Percentiles rank a stretch among this genome's conserved stretches.
Evolutionary conservation across 371 early-diverging fungal species (phyloP).

Genomic region (Mucor velutinosus): DNA sequence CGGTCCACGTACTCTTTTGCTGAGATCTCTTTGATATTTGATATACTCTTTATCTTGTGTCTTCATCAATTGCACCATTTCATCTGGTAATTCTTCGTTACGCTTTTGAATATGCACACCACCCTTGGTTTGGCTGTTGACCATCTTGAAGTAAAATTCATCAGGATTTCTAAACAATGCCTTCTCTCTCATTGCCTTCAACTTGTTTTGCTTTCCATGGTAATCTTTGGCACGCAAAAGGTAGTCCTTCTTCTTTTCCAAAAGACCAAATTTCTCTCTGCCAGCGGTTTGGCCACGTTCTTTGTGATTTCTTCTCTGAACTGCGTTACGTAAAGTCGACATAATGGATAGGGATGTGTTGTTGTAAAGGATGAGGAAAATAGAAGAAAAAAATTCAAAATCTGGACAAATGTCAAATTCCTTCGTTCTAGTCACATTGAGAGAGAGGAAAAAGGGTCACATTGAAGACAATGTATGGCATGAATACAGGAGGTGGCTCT

Average conservation of each 20-base stretch:
- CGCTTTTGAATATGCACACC: constrained; percentile 84
- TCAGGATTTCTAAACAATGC: constrained; percentile 91
- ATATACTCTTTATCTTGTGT: constrained; percentile 93
- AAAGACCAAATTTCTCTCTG: constrained; percentile 76
- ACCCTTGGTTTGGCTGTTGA: constrained; percentile 77
- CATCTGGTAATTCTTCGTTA: constrained; percentile 72
- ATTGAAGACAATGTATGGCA: neutral
- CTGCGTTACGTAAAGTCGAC: constrained; percentile 79
- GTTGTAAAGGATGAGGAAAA: neutral
- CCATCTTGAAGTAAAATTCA: constrained; percentile 98
- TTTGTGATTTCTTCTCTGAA: constrained; percentile 87
- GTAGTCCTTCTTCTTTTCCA: constrained; percentile 98
- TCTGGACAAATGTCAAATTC: neutral
- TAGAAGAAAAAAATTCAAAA: neutral
- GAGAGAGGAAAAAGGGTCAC: constrained; percentile 13
- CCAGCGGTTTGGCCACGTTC: constrained; percentile 86
- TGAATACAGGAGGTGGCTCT: neutral
- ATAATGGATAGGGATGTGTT: neutral
- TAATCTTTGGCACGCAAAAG: constrained; percentile 92
- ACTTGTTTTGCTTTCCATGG: constrained; percentile 80
- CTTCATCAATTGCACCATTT: constrained; percentile 82
- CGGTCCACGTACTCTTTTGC: constrained; percentile 60
- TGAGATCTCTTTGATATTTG: constrained; percentile 76
- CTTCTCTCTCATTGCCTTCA: constrained; percentile 84
- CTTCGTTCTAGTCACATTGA: constrained; percentile 4